Conservation (phyloP, 495 filamentous ascomycete genomes). For the Cladorrhinum samala region DNA sequence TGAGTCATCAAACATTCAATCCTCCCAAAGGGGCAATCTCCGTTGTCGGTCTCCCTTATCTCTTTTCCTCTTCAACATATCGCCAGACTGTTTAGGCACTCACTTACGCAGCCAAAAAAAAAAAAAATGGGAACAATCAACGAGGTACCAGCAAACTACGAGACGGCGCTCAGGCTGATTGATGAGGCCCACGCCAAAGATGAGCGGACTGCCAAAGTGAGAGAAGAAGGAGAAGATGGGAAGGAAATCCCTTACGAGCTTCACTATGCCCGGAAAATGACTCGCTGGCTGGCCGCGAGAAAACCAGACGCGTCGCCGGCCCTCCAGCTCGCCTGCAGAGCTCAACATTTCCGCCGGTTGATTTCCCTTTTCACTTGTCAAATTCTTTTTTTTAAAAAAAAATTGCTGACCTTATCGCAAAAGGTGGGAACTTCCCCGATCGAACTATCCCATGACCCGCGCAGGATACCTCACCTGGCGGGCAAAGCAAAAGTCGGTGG, state of each 20-base stretch:
- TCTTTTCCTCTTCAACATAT: not conserved
- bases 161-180: constrained; percentile 53
- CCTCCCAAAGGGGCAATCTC: not conserved
- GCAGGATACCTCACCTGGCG: constrained; percentile 73
- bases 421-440: constrained; percentile 76
- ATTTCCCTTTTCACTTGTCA: not conserved
- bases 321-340: constrained; percentile 67
- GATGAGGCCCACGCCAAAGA: constrained; percentile 68
- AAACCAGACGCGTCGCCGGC: constrained; percentile 52
- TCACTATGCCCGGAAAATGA: constrained; percentile 74
- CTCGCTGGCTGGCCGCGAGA: constrained; percentile 53
- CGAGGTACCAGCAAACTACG: constrained; percentile 24
- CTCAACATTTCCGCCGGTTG: constrained; percentile 62
- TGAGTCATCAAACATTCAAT: not conserved
- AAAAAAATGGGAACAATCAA: constrained; percentile 19
- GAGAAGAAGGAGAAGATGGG: constrained; percentile 23
- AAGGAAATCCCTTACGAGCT: constrained; percentile 60
- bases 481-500: constrained; percentile 59
- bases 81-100: not conserved
- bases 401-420: too few species aligned
- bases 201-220: constrained; percentile 42
- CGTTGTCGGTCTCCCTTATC: not conserved
- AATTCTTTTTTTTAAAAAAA: not conserved
- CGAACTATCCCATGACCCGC: constrained; percentile 60
- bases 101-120: not conserved